These are phyloP conservation scores for Arxiozyma heterogenica DNA, from an alignment of 1,139 yeast species.

Conservation along the genomic window DNA sequence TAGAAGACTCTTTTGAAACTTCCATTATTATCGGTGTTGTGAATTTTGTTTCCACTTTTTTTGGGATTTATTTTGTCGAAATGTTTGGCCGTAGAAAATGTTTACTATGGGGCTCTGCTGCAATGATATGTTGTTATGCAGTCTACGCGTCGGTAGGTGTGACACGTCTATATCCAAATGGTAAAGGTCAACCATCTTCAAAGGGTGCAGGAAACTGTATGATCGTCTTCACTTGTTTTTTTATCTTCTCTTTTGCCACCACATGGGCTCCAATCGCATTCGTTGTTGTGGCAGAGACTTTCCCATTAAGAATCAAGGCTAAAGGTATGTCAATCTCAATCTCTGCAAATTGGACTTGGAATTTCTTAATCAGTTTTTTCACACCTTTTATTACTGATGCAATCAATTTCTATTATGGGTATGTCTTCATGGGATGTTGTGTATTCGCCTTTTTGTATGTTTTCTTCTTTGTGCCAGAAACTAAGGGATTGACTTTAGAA, in stretches of 20 bases:
- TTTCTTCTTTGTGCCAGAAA: constrained; percentile 13
- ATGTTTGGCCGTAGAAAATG: constrained; percentile 13
- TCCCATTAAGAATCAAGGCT: constrained; percentile 11
- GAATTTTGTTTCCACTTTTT: constrained; percentile 12
- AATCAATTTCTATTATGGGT: constrained; percentile 13
- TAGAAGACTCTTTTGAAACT: constrained; percentile 11
- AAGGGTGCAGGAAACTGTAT: constrained; percentile 15
- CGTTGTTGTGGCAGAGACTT: constrained; percentile 12
- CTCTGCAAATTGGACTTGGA: constrained; percentile 11
- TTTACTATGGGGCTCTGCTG: constrained; percentile 13
- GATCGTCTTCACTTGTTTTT: constrained; percentile 13
- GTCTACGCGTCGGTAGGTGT: constrained; percentile 15
- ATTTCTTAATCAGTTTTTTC: constrained; percentile 11
- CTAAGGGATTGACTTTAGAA: constrained; percentile 12
- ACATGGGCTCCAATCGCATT: constrained; percentile 14
- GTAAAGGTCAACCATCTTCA: constrained; percentile 7
- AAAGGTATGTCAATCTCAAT: constrained; percentile 12
- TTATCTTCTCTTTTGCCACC: constrained; percentile 12
- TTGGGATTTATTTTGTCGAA: constrained; percentile 11
- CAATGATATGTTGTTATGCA: constrained; percentile 11
- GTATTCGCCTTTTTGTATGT: constrained; percentile 10
- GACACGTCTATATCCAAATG: constrained; percentile 10
- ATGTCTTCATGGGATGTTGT: constrained; percentile 12
- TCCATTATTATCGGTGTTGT: constrained; percentile 14
- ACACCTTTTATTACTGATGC: constrained; percentile 14